A percentile compares a stretch with the other conserved stretches of the same genome.
These are phyloP conservation scores for Naganishia sp. DNA, from an alignment of 1,284 basidiomycete species.

Conservation along the genomic window DNA sequence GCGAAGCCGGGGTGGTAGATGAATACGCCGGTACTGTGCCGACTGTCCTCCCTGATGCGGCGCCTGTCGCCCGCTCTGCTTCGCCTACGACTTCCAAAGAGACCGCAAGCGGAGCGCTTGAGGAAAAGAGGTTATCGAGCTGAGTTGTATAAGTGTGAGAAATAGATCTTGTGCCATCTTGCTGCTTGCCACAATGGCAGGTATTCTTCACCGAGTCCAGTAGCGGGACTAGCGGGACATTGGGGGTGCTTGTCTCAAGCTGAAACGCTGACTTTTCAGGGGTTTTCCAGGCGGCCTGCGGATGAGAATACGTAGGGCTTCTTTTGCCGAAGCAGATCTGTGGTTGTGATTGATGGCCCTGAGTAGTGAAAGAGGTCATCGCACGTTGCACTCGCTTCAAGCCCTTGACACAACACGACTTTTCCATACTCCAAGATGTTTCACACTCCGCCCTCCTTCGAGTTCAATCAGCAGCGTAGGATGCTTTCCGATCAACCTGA, in stretches of 20 bases:
- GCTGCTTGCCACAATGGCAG: neutral
- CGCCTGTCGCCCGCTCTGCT: neutral
- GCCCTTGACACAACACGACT: neutral
- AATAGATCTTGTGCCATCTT: neutral
- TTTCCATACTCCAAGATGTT: neutral
- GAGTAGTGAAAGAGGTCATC: neutral
- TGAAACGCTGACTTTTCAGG: neutral
- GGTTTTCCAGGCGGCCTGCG: neutral
- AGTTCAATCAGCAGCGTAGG: neutral
- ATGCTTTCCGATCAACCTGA: neutral
- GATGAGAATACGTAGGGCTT: neutral
- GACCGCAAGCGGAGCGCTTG: neutral
- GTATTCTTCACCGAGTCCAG: neutral
- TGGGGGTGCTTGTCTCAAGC: neutral
- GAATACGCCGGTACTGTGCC: neutral
- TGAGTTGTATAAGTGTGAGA: conserved; percentile 4
- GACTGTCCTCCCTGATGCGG: neutral
- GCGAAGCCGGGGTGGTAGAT: neutral
- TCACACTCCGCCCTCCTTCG: neutral
- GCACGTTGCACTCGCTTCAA: neutral
- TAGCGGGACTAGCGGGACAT: too few species aligned
- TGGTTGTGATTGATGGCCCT: too few species aligned
- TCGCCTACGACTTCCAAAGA: conserved; percentile 8
- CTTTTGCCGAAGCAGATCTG: neutral
- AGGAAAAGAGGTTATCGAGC: conserved; percentile 12